Base-by-base conservation (phyloP, 2,329 filamentous ascomycete species). In the Aspergillus felis region DNA sequence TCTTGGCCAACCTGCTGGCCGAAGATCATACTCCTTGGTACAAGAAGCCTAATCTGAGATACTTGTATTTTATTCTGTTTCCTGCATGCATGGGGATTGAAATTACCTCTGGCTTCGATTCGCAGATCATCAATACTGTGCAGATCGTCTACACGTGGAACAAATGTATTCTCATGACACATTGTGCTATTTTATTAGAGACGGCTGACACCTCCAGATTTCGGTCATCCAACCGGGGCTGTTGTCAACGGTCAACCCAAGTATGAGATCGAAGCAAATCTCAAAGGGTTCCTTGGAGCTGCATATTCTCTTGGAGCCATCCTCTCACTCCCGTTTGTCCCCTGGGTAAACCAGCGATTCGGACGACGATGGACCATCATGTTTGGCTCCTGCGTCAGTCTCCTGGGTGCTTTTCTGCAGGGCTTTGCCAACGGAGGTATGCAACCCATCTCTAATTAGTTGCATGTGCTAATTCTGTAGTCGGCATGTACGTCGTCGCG, bases 31-130 rank as follows among this genome's bases (percentile, higher is more conserved):
- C 74, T 32, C 71, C 72, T 56, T 86, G 82, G 82, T 85, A 80
- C 73, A 78, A 76, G 65, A 87, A 87, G 69, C 82, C 80, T 0
- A 86, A 87, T 61, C 72, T 87, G 42, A 77, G 83, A 54, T 67
- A 66, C 20, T 74, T 87, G 41, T 87, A 87, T 64, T 67, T 86
- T 6, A 71, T 83, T 58, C 77, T 87, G 51, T 82, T 87, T 57
- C 82, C 82, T 24, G 82, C 82, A 47, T 85, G 82, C 67, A 82
- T 86, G 74, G 84, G 84, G 50, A 84, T 87, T 57, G 84, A 87
- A 71, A 83, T 84, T 65, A 85, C 83, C 0, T 84, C 82, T 3
- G 83, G 83, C 0, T 86, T 85, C 62, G 83, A 84, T 63, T 81
- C 78, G 3, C 81, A 76, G 28, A 78, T 81, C 68, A 79, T 78